Base-by-base conservation (phyloP, 1,139 yeast genomes). In the Pichia sp. region DNA sequence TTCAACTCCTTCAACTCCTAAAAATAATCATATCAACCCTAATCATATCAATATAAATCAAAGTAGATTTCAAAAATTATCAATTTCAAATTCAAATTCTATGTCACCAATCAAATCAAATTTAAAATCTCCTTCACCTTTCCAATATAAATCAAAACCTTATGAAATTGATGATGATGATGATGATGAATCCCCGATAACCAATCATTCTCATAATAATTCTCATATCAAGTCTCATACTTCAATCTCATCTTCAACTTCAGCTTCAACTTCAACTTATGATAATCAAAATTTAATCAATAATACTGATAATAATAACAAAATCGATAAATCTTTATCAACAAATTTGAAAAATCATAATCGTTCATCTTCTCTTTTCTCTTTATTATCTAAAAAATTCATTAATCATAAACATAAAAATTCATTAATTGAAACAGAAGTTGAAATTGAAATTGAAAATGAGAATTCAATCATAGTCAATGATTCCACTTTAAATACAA, bases 71-170 rank as follows among this genome's bases (percentile, higher is more conserved):
- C n/a, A n/a, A n/a, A n/a, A n/a, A n/a, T n/a, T n/a, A n/a, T n/a
- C n/a, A n/a, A n/a, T n/a, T n/a, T n/a, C n/a, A n/a, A n/a, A 8
- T 33, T 52, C 56, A 19, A 44, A 43, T 23, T 52, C 58, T 4
- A 46, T 53, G 34, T 54, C 59, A 12, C 59, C 59, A 7, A 52
- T 53, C 23, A 45, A 58, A 34, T 48, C 43, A 19, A 26, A 17
- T 8, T 18, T 37, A 5, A 44, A 38, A 34, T 42, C 43, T 20
- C n/a, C n/a, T n/a, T n/a, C 30, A 26, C 62, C 62, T 5, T 58
- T 58, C 43, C 56, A 55, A 39, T 58, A 54, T 46, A 58, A 58
- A 42, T 42, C 58, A 10, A 36, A 50, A 31, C 42, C 45, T 6
- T 58, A 58, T 37, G 61, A 58, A 31, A 45, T 56, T 12, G 54